phyloP scores from a whole-genome alignment of 1,284 basidiomycete genomes.

The Apiotrichum veenhuisii region DNA sequence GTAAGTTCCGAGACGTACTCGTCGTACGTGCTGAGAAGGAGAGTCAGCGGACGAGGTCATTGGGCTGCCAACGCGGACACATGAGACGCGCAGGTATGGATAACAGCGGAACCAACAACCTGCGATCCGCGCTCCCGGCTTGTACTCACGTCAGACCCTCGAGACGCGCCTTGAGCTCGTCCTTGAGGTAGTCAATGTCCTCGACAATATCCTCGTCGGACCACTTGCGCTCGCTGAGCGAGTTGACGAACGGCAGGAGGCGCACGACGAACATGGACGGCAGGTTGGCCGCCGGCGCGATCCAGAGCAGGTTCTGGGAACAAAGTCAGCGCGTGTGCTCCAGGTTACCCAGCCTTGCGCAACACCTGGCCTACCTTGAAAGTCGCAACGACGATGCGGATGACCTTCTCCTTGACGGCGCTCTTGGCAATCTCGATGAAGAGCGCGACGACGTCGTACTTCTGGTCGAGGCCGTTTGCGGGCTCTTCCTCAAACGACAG shows the following conservation, averaged over 20 bases:
- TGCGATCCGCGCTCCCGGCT: not conserved
- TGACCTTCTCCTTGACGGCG: conserved; percentile 96
- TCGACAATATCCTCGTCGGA: conserved; percentile 91
- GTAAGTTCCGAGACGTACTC: conserved; percentile 89
- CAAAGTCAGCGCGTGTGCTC: not conserved
- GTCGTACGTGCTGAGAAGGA: conserved; percentile 71
- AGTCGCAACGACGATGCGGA: conserved; percentile 88
- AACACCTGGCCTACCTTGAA: conserved; percentile 60
- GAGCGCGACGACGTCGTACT: conserved; percentile 83
- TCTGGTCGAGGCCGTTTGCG: conserved; percentile 81
- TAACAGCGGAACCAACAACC: too few species aligned
- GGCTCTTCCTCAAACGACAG: conserved; percentile 84
- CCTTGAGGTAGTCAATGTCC: conserved; percentile 78
- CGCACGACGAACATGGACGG: conserved; percentile 88
- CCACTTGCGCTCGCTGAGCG: conserved; percentile 80
- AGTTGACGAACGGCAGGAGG: conserved; percentile 79
- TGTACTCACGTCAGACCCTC: conserved; percentile 59
- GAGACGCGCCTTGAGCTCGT: conserved; percentile 75
- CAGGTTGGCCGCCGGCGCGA: conserved; percentile 62
- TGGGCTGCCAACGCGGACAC: too few species aligned
- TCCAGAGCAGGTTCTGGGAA: conserved; percentile 71
- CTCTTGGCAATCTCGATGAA: conserved; percentile 79
- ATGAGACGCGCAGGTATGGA: too few species aligned
- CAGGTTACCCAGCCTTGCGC: not conserved
- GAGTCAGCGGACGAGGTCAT: conserved; percentile 34